phyloP scores from a whole-genome alignment of 768 basidiomycete genomes.

The Leccinellum albellum region DNA sequence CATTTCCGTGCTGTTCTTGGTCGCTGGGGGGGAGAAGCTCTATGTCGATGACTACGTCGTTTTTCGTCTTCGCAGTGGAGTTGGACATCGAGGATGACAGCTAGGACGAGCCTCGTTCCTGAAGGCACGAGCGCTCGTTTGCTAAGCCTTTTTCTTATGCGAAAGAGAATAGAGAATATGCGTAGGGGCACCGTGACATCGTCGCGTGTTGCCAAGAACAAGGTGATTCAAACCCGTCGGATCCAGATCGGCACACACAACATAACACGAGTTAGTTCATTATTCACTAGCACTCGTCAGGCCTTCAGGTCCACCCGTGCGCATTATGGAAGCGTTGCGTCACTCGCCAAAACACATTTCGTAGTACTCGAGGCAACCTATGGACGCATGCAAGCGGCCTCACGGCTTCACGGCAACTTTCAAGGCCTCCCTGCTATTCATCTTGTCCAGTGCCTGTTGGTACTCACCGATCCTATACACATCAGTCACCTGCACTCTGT shows the following conservation, averaged over 20 bases:
- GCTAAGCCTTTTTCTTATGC: slow-evolving; percentile 1
- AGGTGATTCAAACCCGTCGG: background rate
- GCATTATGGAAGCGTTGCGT: background rate
- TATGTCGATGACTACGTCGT: slow-evolving; percentile 3
- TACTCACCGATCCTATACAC: slow-evolving; percentile 62
- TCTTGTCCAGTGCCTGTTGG: slow-evolving; percentile 65
- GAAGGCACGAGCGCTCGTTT: slow-evolving; percentile 8
- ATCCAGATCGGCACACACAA: too few relatives aligned
- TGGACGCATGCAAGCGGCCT: background rate
- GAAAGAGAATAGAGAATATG: too few relatives aligned
- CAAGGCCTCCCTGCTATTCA: slow-evolving; percentile 55
- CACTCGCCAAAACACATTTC: background rate
- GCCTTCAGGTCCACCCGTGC: too few relatives aligned
- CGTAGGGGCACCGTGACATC: too few relatives aligned
- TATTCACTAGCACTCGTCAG: background rate
- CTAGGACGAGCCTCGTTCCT: background rate
- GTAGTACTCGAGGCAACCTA: background rate
- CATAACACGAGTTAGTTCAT: background rate
- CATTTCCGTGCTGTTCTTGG: slow-evolving; percentile 6
- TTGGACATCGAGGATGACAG: background rate
- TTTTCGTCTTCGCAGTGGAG: slow-evolving; percentile 12
- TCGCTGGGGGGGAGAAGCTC: background rate
- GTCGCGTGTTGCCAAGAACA: too few relatives aligned
- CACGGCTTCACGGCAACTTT: slow-evolving; percentile 56
- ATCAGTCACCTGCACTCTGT: slow-evolving; percentile 36